Percentiles rank a stretch among this genome's conserved stretches.
Evolutionary conservation across 306 rosid species (phyloP).

Genomic region (Vicia villosa): DNA sequence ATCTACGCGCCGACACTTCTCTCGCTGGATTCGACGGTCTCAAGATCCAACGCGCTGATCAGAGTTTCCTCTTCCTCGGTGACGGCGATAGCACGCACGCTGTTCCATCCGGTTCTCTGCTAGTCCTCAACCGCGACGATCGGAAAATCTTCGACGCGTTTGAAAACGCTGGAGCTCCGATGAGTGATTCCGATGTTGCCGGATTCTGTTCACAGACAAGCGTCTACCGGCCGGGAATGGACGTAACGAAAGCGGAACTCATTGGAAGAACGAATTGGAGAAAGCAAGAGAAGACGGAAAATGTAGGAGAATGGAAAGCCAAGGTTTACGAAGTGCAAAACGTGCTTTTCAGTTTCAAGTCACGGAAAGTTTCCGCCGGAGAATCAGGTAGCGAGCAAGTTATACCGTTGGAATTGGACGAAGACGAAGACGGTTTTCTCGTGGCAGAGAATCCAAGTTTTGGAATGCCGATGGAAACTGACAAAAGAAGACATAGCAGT

Average conservation of each 20-base stretch:
- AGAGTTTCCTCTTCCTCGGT: slow-evolving; percentile 92
- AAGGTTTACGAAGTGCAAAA: slow-evolving; percentile 82
- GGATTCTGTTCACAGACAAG: slow-evolving; percentile 87
- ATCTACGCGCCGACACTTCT: slow-evolving; percentile 77
- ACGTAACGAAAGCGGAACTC: slow-evolving; percentile 85
- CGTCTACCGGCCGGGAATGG: slow-evolving; percentile 94
- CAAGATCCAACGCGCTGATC: slow-evolving; percentile 93
- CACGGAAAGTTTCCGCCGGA: slow-evolving; percentile 59
- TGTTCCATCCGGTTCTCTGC: slow-evolving; percentile 57
- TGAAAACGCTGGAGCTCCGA: slow-evolving; percentile 73
- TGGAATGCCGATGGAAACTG: slow-evolving; percentile 38
- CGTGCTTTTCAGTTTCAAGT: slow-evolving; percentile 85
- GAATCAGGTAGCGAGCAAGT: slow-evolving; percentile 75
- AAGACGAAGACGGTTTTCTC: slow-evolving; percentile 89
- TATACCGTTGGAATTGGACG: slow-evolving; percentile 80
- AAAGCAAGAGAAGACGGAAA: slow-evolving; percentile 85
- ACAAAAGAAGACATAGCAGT: slow-evolving; percentile 83
- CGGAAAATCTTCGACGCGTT: slow-evolving; percentile 81
- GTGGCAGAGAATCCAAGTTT: slow-evolving; percentile 87
- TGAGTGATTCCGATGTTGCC: slow-evolving; percentile 75
- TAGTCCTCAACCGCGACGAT: slow-evolving; percentile 81
- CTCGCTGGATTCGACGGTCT: slow-evolving; percentile 86
- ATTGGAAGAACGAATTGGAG: slow-evolving; percentile 91
- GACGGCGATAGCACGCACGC: slow-evolving; percentile 65
- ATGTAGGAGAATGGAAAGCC: slow-evolving; percentile 89